These are phyloP conservation scores for Mucor piriformis DNA, from an alignment of 371 early-diverging fungal species.

Conservation along the genomic window DNA sequence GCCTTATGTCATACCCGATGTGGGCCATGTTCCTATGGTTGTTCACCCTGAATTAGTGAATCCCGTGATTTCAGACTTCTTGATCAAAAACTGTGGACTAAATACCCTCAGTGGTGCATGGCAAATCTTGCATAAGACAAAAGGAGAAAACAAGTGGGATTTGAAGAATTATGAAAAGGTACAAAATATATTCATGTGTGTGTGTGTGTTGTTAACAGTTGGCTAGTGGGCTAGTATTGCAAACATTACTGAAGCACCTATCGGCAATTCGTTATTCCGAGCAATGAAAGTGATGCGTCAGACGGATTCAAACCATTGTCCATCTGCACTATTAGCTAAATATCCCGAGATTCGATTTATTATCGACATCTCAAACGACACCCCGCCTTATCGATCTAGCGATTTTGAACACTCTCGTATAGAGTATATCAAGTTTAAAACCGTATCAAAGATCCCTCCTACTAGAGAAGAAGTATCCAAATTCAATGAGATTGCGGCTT, in stretches of 20 bases:
- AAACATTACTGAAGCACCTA: slow-evolving; percentile 52
- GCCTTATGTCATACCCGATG: slow-evolving; percentile 63
- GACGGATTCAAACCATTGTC: slow-evolving; percentile 66
- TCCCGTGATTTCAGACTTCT: slow-evolving; percentile 65
- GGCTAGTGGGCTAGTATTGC: slow-evolving; percentile 57
- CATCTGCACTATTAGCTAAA: slow-evolving; percentile 59
- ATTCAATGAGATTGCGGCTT: slow-evolving; percentile 55
- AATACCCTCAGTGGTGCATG: slow-evolving; percentile 62
- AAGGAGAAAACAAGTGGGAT: slow-evolving; percentile 71
- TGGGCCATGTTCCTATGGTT: slow-evolving; percentile 71
- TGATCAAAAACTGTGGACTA: slow-evolving; percentile 65
- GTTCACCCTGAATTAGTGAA: slow-evolving; percentile 69
- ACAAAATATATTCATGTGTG: background rate
- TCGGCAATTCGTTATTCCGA: slow-evolving; percentile 58
- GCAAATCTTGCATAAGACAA: slow-evolving; percentile 61
- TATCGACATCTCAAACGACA: slow-evolving; percentile 57
- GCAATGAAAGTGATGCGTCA: slow-evolving; percentile 72
- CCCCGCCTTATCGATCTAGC: slow-evolving; percentile 66
- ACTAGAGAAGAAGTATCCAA: slow-evolving; percentile 56
- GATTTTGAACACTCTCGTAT: slow-evolving; percentile 64
- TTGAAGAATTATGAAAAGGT: slow-evolving; percentile 73
- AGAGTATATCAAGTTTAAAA: slow-evolving; percentile 66
- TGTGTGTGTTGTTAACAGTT: background rate
- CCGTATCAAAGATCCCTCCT: slow-evolving; percentile 73
- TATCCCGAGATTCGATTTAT: slow-evolving; percentile 67